These are phyloP conservation scores for Psilocybe tampanensis DNA, from an alignment of 768 basidiomycete species.

Conservation along the genomic window DNA sequence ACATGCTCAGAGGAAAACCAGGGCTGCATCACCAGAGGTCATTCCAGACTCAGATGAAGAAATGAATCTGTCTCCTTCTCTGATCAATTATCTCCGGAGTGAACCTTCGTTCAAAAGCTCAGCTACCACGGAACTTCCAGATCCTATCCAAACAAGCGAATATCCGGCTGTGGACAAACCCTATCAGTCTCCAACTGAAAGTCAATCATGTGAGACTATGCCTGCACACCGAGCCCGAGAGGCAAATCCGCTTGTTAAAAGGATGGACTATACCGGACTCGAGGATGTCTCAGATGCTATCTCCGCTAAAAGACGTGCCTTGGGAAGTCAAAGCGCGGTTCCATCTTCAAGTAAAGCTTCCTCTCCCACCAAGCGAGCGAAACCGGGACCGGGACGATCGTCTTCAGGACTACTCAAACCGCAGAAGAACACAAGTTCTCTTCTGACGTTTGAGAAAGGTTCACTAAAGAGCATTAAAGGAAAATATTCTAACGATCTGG, in stretches of 20 bases:
- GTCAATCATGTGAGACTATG: constrained; percentile 13
- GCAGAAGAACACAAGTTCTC: constrained; percentile 44
- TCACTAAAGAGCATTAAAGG: constrained; percentile 52
- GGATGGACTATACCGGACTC: constrained; percentile 45
- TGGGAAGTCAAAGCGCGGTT: constrained; percentile 23
- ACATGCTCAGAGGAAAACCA: constrained; percentile 7
- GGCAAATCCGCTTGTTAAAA: constrained; percentile 56
- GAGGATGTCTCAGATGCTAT: constrained; percentile 40
- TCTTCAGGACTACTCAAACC: constrained; percentile 38
- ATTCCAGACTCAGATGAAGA: constrained; percentile 37
- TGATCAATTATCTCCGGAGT: background rate
- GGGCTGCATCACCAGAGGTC: constrained; percentile 25
- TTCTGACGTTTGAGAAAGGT: constrained; percentile 57
- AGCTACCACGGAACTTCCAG: background rate
- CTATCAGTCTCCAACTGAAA: background rate
- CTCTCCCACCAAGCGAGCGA: constrained; percentile 23
- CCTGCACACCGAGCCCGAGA: constrained; percentile 50
- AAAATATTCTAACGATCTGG: constrained; percentile 28
- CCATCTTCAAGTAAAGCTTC: constrained; percentile 15
- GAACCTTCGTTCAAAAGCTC: background rate
- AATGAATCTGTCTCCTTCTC: constrained; percentile 8
- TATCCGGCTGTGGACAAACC: background rate
- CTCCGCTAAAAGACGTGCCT: constrained; percentile 50
- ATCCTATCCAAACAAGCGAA: background rate
- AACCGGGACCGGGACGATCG: constrained; percentile 55